These are phyloP conservation scores for Leptomonas seymouri DNA, from an alignment of 208 protist genomes.

Conservation along the genomic window DNA sequence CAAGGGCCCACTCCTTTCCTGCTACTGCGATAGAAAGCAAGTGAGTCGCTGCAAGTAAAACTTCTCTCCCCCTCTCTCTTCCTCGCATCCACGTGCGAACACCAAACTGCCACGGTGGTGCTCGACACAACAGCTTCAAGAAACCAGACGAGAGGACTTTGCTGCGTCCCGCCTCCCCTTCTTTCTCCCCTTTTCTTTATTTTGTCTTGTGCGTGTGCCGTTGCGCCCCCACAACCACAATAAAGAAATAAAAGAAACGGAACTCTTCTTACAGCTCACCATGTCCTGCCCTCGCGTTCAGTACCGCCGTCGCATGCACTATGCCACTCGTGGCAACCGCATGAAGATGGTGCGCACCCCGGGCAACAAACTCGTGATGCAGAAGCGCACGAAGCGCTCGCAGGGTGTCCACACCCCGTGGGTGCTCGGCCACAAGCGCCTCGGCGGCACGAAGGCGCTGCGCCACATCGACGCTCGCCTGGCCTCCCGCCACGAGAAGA, in stretches of 20 bases:
- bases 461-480: slow-evolving; percentile 87
- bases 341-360: slow-evolving; percentile 87
- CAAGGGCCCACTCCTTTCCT: no score
- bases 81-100: not conserved
- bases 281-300: slow-evolving; percentile 76
- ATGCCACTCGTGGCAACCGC: slow-evolving; percentile 75
- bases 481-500: slow-evolving; percentile 93
- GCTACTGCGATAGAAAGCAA: no score
- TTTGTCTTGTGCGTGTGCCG: not conserved
- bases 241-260: not conserved
- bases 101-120: no score
- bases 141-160: slow-evolving; percentile 5
- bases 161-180: not conserved
- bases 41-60: no score
- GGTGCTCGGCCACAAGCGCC: slow-evolving; percentile 92
- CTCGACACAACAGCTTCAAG: not conserved
- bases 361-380: slow-evolving; percentile 94
- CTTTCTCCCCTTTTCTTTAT: not conserved
- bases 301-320: slow-evolving; percentile 85
- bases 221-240: not conserved
- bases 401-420: slow-evolving; percentile 92
- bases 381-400: slow-evolving; percentile 95
- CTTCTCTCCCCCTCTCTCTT: slow-evolving; percentile 1
- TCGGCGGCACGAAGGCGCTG: slow-evolving; percentile 92
- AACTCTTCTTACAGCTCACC: slow-evolving; percentile 4